Evolutionary conservation across 2,329 filamentous ascomycete species (phyloP).

Genomic region (Penicillium sp.): DNA sequence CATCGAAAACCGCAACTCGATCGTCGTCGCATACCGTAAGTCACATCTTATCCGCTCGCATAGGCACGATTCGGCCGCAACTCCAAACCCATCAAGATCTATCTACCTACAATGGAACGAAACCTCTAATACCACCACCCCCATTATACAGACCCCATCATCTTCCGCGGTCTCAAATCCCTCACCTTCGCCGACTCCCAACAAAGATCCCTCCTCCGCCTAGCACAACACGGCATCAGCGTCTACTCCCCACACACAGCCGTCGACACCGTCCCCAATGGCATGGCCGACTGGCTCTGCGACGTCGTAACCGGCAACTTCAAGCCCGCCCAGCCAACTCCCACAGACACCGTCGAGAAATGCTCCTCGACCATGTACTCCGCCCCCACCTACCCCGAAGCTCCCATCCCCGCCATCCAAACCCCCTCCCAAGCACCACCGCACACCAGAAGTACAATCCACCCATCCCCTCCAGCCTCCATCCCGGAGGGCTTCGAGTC

Average conservation of each 20-base stretch:
- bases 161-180: constrained; percentile 89
- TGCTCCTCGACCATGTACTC: constrained; percentile 38
- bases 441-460: constrained; percentile 56
- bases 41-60: constrained; percentile 4
- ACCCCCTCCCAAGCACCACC: constrained; percentile 19
- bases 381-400: constrained; percentile 41
- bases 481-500: constrained; percentile 44
- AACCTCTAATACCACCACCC: background rate
- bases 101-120: background rate
- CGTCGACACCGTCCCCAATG: constrained; percentile 79
- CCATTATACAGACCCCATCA: constrained; percentile 73
- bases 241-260: constrained; percentile 97
- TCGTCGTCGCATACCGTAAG: constrained; percentile 87
- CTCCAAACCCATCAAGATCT: background rate
- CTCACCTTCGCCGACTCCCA: constrained; percentile 82
- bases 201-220: constrained; percentile 76
- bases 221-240: constrained; percentile 83
- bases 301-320: constrained; percentile 68
- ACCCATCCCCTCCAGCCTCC: constrained; percentile 42
- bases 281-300: constrained; percentile 91
- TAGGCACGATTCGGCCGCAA: background rate
- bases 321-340: constrained; percentile 7
- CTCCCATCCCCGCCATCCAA: constrained; percentile 30
- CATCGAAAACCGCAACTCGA: constrained; percentile 69
- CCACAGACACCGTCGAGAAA: constrained; percentile 7